Evolutionary conservation across 2,329 filamentous ascomycete genomes (phyloP).

Genomic region (Ramularia collo-cygni): DNA sequence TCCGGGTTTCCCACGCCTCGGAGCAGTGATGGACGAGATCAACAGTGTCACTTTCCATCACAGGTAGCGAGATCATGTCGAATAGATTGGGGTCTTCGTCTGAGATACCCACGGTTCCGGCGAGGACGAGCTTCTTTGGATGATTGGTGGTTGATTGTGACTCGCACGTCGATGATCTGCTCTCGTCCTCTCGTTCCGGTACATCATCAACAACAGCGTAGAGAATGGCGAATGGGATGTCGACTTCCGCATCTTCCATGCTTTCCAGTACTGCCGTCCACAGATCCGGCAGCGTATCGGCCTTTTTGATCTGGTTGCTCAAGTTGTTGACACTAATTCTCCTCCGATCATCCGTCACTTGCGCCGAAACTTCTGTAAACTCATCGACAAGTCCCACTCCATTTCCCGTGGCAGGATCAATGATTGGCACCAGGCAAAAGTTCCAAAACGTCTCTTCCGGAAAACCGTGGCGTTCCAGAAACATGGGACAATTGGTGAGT

Average conservation of each 20-base stretch:
- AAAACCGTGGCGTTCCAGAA: conserved; percentile 22
- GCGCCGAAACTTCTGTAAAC: conserved; percentile 21
- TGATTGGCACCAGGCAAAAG: conserved; percentile 23
- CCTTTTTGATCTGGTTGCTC: conserved; percentile 11
- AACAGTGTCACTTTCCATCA: conserved; percentile 5
- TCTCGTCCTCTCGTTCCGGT: conserved; percentile 6
- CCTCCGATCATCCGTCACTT: conserved; percentile 19
- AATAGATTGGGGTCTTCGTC: conserved; percentile 21
- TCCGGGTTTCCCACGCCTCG: conserved; percentile 26
- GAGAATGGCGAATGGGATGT: conserved; percentile 23
- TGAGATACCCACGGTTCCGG: conserved; percentile 24
- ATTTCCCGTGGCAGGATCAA: conserved; percentile 15
- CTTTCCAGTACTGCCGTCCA: conserved; percentile 20
- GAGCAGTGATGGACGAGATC: conserved; percentile 23
- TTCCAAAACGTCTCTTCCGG: conserved; percentile 28
- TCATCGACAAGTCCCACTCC: conserved; percentile 20
- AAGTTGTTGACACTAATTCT: conserved; percentile 15
- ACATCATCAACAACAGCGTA: conserved; percentile 20
- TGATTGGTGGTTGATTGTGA: conserved; percentile 8
- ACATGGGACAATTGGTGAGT: conserved; percentile 16
- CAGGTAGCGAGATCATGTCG: conserved; percentile 16
- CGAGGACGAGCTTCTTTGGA: conserved; percentile 18
- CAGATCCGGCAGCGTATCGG: conserved; percentile 16
- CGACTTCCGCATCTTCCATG: conserved; percentile 14
- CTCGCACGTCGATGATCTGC: conserved; percentile 2